phyloP scores from a whole-genome alignment of 495 filamentous ascomycete genomes.

The Aspergillus campestris region DNA sequence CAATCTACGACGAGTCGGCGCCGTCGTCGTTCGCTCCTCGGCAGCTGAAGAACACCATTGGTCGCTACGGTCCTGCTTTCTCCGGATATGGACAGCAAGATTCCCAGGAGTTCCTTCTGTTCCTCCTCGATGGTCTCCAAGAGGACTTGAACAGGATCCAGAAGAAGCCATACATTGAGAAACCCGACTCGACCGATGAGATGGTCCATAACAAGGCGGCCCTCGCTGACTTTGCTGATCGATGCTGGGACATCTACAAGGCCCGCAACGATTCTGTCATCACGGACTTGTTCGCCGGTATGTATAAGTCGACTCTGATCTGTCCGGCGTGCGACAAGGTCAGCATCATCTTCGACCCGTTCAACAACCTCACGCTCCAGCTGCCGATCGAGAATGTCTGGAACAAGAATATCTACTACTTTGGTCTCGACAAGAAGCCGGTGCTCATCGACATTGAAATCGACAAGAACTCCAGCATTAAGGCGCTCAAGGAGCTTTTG shows the following conservation, averaged over 20 bases:
- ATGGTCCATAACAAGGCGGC: constrained; percentile 77
- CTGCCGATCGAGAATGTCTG: constrained; percentile 76
- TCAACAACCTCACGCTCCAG: constrained; percentile 87
- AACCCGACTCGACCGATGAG: constrained; percentile 94
- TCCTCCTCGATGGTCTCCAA: constrained; percentile 87
- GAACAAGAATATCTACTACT: constrained; percentile 62
- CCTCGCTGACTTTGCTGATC: constrained; percentile 72
- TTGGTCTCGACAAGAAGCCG: constrained; percentile 57
- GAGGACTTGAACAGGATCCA: constrained; percentile 89
- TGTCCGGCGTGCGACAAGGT: constrained; percentile 89
- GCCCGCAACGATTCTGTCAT: constrained; percentile 90
- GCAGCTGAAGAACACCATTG: constrained; percentile 72
- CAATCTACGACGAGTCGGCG: constrained; percentile 54
- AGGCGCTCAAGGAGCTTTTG: constrained; percentile 65
- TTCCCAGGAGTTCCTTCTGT: constrained; percentile 95
- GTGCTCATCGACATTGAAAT: constrained; percentile 75
- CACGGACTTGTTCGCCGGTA: constrained; percentile 88
- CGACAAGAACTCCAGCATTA: constrained; percentile 70
- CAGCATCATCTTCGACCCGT: constrained; percentile 97
- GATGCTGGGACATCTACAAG: constrained; percentile 86
- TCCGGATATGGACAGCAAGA: constrained; percentile 96
- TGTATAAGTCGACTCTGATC: constrained; percentile 94
- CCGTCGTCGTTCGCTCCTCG: constrained; percentile 60
- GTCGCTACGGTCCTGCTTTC: constrained; percentile 71
- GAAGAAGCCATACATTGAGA: constrained; percentile 96